Percentiles rank a stretch among this genome's conserved stretches.
phyloP scores from a whole-genome alignment of 306 rosid species.

The Gastrolobium bilobum region DNA sequence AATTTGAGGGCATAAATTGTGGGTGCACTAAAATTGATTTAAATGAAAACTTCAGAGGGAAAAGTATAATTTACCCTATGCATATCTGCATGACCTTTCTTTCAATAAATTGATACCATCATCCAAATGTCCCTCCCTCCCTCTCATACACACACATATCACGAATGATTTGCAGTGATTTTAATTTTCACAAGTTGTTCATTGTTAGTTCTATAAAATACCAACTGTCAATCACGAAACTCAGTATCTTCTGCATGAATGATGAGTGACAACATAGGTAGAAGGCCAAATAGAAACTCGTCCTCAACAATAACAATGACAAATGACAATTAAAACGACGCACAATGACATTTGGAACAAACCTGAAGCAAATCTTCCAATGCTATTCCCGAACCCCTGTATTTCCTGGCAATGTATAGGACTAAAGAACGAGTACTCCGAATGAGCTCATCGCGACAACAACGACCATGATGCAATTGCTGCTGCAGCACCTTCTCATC shows the following conservation, averaged over 20 bases:
- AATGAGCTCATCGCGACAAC: conserved; percentile 79
- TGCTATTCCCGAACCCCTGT: conserved; percentile 82
- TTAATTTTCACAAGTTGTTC: conserved; percentile 27
- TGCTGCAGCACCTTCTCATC: conserved; percentile 68
- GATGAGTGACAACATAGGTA: conserved; percentile 6
- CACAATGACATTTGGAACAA: conserved; percentile 40
- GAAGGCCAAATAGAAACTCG: conserved; percentile 24
- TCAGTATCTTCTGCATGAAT: conserved; percentile 24
- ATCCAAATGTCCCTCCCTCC: conserved; percentile 16
- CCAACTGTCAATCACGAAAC: not conserved
- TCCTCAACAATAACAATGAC: conserved; percentile 13
- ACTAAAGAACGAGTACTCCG: conserved; percentile 82
- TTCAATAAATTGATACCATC: not conserved
- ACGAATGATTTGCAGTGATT: conserved; percentile 20
- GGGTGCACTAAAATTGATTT: conserved; percentile 13
- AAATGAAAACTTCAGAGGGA: not conserved
- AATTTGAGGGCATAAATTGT: conserved; percentile 1
- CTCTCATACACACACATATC: not conserved
- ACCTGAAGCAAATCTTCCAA: conserved; percentile 92
- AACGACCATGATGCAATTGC: conserved; percentile 71
- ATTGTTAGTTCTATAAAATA: conserved; percentile 9
- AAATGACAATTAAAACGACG: conserved; percentile 17
- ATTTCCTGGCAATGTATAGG: conserved; percentile 76
- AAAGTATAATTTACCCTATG: not conserved
- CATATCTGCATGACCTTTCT: conserved; percentile 1